Base-by-base conservation (phyloP, 2,329 filamentous ascomycete genomes). In the Furcasterigmium sp. region DNA sequence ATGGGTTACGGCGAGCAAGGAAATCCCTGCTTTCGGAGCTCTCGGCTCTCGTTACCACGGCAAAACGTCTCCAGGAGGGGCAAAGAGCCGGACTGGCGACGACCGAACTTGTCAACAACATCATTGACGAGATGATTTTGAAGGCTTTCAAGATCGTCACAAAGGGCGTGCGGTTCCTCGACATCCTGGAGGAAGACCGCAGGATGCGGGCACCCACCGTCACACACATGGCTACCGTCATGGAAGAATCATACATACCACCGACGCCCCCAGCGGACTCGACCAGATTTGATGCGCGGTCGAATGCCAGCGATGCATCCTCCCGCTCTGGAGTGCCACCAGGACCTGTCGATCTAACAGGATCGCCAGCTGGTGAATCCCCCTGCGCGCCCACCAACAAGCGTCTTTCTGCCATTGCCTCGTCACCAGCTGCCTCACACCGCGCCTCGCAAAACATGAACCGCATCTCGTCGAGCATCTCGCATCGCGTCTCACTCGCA, bases 121-220 rank as follows among this genome's bases (percentile, higher is more conserved):
- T 91, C 45, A 79, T 96, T 45, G 91, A 97, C 57, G 87, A 95
- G 60, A 89, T 97, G 79, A 86, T 97, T 19, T 69, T 95, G 42
- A 93, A 91, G 62, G 91, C 91, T 0, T 97, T 95, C 70, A 90
- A 87, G 58, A 90, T 97, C 41, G 87, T 95, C n/a, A 91, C 84
- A 38, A 84, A 91, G 55, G 90, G 87, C 13, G 89, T 96, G 20
- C 78, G 85, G 36, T 97, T 98, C 57, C 75, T 95, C 34, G 93
- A 98, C 53, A 76, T 91, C 3, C 83, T 93, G 68, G 84, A 87
- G 29, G 85, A 81, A 14, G 78, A 84, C 53, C 64, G 72, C 37
- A 68, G 69, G 46, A 59, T 65, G 32, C 68, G 73, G 42, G 69
- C 69, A 8, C 69, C 71, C 23, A 70, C 78, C 29, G 72, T 82